Evolutionary conservation across 169 alveolate species (phyloP).

Genomic region (Plasmodium vinckei): DNA sequence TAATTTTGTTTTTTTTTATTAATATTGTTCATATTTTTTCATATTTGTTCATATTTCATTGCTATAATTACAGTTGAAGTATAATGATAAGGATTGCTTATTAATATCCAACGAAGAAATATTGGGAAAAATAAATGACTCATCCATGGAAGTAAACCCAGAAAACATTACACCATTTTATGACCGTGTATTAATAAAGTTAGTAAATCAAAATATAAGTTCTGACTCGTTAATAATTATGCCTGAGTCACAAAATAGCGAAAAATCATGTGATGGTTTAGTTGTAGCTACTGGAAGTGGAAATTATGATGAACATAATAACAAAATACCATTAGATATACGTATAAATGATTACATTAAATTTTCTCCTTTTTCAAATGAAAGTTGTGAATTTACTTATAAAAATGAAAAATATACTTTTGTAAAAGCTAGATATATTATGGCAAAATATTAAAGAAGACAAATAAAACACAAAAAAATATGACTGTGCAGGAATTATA

Average conservation of each 20-base stretch:
- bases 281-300: constrained; percentile 72
- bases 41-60: too few relatives aligned
- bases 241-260: constrained; percentile 60
- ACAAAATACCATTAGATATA: constrained; percentile 58
- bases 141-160: constrained; percentile 43
- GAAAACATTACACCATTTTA: constrained; percentile 53
- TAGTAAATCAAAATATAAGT: constrained; percentile 22
- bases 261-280: constrained; percentile 39
- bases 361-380: constrained; percentile 73
- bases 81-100: constrained; percentile 68
- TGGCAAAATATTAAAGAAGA: constrained; percentile 55
- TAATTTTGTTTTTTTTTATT: too few relatives aligned
- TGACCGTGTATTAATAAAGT: constrained; percentile 70
- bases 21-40: too few relatives aligned
- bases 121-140: constrained; percentile 43
- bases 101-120: constrained; percentile 72
- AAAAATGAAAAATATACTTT: constrained; percentile 55
- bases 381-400: constrained; percentile 71
- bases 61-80: constrained; percentile 20
- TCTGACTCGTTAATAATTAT: constrained; percentile 60
- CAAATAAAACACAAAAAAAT: not conserved
- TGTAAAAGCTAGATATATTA: constrained; percentile 64
- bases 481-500: not conserved
- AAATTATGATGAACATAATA: constrained; percentile 56
- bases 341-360: constrained; percentile 49